Conservation (phyloP, 441 rosid species). For the Populus trichocarpa region DNA sequence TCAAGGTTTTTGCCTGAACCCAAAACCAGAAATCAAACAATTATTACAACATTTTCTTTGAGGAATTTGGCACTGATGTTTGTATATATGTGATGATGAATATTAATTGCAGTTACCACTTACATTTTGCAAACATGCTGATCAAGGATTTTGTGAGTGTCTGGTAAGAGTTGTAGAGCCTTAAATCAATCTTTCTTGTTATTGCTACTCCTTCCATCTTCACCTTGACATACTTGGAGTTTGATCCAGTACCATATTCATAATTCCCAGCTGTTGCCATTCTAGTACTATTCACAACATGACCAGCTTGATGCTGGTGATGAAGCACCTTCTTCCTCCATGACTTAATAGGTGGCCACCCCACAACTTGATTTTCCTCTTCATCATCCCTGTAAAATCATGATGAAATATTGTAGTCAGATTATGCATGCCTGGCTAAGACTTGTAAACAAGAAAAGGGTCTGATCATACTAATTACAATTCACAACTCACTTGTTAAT, state of each 20-base stretch:
- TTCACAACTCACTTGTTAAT: constrained; percentile 28
- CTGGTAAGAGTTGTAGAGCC: constrained; percentile 30
- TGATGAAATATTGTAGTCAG: not conserved
- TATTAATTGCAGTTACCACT: not conserved
- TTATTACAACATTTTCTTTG: not conserved
- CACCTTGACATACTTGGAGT: constrained; percentile 42
- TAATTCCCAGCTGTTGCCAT: not conserved
- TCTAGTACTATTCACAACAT: constrained; percentile 12
- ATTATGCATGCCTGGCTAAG: not conserved
- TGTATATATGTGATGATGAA: not conserved
- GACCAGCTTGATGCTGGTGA: constrained; percentile 17
- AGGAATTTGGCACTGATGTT: not conserved
- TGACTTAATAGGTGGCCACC: constrained; percentile 59
- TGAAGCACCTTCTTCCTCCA: constrained; percentile 46
- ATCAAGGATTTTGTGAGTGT: constrained; percentile 35
- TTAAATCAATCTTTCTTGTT: constrained; percentile 41
- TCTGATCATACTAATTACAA: not conserved
- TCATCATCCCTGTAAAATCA: constrained; percentile 15
- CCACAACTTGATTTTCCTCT: constrained; percentile 31
- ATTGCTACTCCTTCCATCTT: constrained; percentile 58
- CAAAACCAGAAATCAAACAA: not conserved
- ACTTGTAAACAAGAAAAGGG: not conserved
- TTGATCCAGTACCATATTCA: constrained; percentile 9
- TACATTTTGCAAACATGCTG: constrained; percentile 36
- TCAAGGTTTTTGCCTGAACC: constrained; percentile 26